Conservation (phyloP, 305 asterid genomes). For the Fraxinus sp. region DNA sequence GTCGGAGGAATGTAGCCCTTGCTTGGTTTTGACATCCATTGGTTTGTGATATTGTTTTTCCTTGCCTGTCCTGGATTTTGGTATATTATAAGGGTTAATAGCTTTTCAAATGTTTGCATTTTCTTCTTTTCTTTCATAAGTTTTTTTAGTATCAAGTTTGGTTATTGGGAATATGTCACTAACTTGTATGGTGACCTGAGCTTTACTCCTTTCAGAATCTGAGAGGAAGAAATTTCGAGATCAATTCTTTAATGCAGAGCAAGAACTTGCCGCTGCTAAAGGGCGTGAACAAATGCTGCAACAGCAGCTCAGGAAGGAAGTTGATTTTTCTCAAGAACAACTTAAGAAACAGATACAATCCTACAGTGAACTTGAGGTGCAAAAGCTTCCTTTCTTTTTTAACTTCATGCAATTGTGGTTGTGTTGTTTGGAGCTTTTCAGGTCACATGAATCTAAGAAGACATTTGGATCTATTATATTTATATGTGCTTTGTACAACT, state of each 20-base stretch:
- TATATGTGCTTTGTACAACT: not conserved
- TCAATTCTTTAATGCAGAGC: conserved; percentile 66
- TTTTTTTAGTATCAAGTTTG: not conserved
- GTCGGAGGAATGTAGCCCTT: not conserved
- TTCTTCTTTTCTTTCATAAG: not conserved
- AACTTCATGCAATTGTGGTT: conserved; percentile 10
- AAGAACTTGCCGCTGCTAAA: conserved; percentile 93
- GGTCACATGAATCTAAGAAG: conserved; percentile 6
- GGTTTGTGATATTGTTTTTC: conserved; percentile 8
- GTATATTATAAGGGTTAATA: conserved; percentile 8
- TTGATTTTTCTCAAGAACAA: conserved; percentile 69
- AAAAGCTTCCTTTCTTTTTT: conserved; percentile 11
- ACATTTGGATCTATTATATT: not conserved
- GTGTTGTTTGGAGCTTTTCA: conserved; percentile 3
- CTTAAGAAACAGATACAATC: conserved; percentile 70
- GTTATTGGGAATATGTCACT: not conserved
- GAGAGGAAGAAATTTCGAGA: conserved; percentile 71
- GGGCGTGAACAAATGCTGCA: conserved; percentile 73
- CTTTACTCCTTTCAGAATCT: conserved; percentile 51
- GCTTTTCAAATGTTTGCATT: conserved; percentile 2
- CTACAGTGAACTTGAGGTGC: conserved; percentile 82
- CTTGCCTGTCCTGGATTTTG: not conserved
- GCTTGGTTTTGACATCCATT: conserved; percentile 4
- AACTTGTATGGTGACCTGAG: conserved; percentile 22
- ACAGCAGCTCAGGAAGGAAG: conserved; percentile 70